These are phyloP conservation scores for Malassezia arunalokei DNA, from an alignment of 1,284 basidiomycete genomes.

Conservation along the genomic window DNA sequence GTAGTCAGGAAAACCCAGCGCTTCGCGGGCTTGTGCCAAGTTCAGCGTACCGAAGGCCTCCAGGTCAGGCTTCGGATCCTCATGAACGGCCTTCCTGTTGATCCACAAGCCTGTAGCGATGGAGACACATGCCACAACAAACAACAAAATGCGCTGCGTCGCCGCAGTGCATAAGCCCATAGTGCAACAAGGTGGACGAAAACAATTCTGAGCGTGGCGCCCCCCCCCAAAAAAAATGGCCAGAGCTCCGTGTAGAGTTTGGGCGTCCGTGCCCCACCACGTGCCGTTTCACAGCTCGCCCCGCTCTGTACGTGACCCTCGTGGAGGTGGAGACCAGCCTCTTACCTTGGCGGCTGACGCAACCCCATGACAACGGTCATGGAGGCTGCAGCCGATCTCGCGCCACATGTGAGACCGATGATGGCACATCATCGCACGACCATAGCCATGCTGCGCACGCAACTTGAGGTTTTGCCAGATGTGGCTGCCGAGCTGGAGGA, in stretches of 20 bases:
- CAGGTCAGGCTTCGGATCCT: slow-evolving; percentile 7
- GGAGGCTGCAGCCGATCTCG: background rate
- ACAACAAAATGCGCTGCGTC: background rate
- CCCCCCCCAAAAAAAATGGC: background rate
- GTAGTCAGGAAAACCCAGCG: background rate
- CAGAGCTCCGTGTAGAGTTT: background rate
- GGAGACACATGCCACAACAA: background rate
- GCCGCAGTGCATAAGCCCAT: slow-evolving; percentile 1
- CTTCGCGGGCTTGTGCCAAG: background rate
- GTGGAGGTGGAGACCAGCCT: background rate
- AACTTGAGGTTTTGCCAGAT: background rate
- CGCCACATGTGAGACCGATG: slow-evolving; percentile 8
- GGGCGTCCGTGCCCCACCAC: background rate
- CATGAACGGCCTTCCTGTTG: slow-evolving; percentile 2
- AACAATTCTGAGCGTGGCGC: background rate
- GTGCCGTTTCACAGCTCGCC: background rate
- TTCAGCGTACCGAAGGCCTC: background rate
- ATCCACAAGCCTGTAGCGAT: slow-evolving; percentile 2
- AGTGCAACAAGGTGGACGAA: background rate
- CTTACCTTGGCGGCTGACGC: background rate
- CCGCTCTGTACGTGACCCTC: background rate
- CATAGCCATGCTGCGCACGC: background rate
- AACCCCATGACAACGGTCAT: background rate
- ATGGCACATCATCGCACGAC: background rate
- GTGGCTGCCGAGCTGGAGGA: slow-evolving; percentile 11